Evolutionary conservation across 768 basidiomycete species (phyloP), one percentile per base, ranked within the genome.

Genomic region (Porphyrellus cyaneotinctus): DNA sequence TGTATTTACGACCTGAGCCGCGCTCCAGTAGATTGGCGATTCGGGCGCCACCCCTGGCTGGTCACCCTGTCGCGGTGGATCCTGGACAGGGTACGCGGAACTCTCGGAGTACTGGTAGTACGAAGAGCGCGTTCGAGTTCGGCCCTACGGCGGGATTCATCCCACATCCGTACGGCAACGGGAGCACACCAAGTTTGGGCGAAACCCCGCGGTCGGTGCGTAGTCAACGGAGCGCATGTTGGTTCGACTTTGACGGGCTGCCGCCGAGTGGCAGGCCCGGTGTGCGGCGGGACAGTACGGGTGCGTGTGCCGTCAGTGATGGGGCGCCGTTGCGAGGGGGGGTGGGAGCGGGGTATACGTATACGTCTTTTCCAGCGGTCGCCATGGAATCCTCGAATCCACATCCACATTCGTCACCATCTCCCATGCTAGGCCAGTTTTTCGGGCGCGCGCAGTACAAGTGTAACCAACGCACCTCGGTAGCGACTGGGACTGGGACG

Each of bases 91-190:
- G 37, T 7, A n/a, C 41, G 37, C 54, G 53, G 43, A 53, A 14
- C 18, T 13, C 31, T 22, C 50, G 53, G 23, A 32, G 43, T 12
- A 28, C 9, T 28, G 9, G 26, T 28, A 31, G 32, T 17, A 6
- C 17, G 3, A 60, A 30, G 15, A 22, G 1, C n/a, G 3, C 44
- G 2, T 36, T 31, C 24, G 54, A 54, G 28, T 69, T 53, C 23
- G 67, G 64, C 2, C 69, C 69, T 3, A 69, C 58, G 10, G 67
- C 69, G 7, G 67, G 61, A 1, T 69, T 69, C 41, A 69, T 69
- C 22, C 63, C 60, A 2, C 46, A 45, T n/a, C 51, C 58, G 6
- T 58, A 56, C 20, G 20, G 23, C n/a, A 45, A 30, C 37, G 42
- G 47, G 12, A 55, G 58, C 36, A 51, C 35, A 6, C 17, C 47